Percentiles rank a stretch among this genome's conserved stretches.
Evolutionary conservation across 805 yeast species (phyloP).

Genomic region (Metschnikowia kofuensis): DNA sequence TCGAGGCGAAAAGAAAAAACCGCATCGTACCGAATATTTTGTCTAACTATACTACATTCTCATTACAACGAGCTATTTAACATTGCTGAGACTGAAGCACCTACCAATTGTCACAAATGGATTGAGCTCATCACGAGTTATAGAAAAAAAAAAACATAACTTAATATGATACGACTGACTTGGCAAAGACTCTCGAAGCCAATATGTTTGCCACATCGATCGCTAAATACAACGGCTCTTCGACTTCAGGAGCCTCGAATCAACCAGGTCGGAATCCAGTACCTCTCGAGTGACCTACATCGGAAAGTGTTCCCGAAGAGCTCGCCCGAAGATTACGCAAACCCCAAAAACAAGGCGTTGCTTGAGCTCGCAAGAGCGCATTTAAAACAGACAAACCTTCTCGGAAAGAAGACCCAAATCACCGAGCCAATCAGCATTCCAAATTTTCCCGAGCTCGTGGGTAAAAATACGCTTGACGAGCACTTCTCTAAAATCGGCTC

Average conservation of each 20-base stretch:
- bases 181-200: slow-evolving; percentile 1
- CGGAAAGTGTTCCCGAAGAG: slow-evolving; percentile 55
- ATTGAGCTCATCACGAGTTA: too few species aligned
- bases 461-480: slow-evolving; percentile 65
- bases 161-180: slow-evolving; percentile 3
- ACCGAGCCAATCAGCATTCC: slow-evolving; percentile 56
- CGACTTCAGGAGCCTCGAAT: slow-evolving; percentile 46
- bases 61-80: too few species aligned
- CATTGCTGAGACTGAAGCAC: too few species aligned
- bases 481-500: slow-evolving; percentile 77
- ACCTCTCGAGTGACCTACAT: slow-evolving; percentile 58
- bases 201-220: neutral
- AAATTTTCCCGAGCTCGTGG: slow-evolving; percentile 69
- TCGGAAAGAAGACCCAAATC: slow-evolving; percentile 69
- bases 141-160: too few species aligned
- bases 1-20: too few species aligned
- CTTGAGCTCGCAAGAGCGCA: slow-evolving; percentile 56
- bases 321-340: slow-evolving; percentile 25
- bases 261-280: slow-evolving; percentile 80
- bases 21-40: too few species aligned
- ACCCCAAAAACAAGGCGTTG: slow-evolving; percentile 30
- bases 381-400: slow-evolving; percentile 58
- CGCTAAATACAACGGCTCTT: neutral
- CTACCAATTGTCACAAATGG: too few species aligned
- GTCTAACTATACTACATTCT: too few species aligned